phyloP scores from a whole-genome alignment of 805 yeast species.

The Osmozyma mogii region DNA sequence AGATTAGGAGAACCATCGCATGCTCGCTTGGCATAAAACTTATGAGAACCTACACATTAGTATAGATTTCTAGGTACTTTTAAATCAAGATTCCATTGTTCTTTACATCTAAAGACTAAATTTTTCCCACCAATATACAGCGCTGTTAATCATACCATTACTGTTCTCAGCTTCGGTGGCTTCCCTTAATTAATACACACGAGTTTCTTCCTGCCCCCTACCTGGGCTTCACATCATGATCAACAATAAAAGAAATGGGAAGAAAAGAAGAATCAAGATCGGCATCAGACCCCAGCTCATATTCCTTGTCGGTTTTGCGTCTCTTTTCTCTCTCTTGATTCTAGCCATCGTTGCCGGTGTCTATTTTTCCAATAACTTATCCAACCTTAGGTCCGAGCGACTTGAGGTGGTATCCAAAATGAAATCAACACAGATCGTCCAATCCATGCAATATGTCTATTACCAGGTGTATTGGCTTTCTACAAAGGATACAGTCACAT shows the following conservation, averaged over 20 bases:
- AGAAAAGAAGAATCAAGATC: constrained; percentile 28
- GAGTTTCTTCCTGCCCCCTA: too few species aligned
- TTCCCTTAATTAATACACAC: too few species aligned
- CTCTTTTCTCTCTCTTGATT: constrained; percentile 61
- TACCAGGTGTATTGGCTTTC: constrained; percentile 65
- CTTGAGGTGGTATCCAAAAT: constrained; percentile 72
- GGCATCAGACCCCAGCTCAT: constrained; percentile 74
- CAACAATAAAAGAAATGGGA: constrained; percentile 1
- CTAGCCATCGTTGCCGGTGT: constrained; percentile 68
- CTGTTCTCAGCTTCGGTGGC: too few species aligned
- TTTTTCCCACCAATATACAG: too few species aligned
- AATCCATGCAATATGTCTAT: constrained; percentile 52
- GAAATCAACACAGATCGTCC: constrained; percentile 72
- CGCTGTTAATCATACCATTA: too few species aligned
- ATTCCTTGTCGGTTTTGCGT: constrained; percentile 59
- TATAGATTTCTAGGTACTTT: too few species aligned
- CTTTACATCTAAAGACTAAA: too few species aligned
- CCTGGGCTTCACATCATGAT: too few species aligned
- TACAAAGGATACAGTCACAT: constrained; percentile 50
- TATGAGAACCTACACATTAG: too few species aligned
- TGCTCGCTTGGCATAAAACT: too few species aligned
- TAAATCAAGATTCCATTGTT: too few species aligned
- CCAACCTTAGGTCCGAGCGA: constrained; percentile 58
- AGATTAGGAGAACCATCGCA: too few species aligned
- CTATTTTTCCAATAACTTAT: constrained; percentile 59